Conservation (phyloP, 306 rosid genomes). For the Cucumis hystrix region DNA sequence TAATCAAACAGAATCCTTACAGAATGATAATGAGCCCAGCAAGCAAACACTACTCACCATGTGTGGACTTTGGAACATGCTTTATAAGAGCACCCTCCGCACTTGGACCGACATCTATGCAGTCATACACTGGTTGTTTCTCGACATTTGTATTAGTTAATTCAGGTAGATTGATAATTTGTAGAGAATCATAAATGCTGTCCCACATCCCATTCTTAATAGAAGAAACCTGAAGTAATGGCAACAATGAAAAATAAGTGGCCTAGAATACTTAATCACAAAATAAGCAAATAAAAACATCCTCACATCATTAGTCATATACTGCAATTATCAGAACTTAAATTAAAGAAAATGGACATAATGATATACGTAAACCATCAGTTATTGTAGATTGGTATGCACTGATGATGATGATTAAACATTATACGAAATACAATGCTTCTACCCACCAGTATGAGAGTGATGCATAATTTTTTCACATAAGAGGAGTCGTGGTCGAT, state of each 20-base stretch:
- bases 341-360: background rate
- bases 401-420: background rate
- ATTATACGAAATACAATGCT: background rate
- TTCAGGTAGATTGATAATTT: conserved; percentile 32
- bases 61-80: conserved; percentile 10
- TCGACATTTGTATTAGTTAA: conserved; percentile 18
- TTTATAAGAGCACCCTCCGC: conserved; percentile 17
- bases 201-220: conserved; percentile 76
- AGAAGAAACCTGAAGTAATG: conserved; percentile 46
- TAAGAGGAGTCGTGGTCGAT: background rate
- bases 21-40: background rate
- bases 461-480: background rate
- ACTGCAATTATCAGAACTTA: background rate
- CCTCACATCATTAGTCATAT: background rate
- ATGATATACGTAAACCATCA: background rate
- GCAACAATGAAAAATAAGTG: background rate
- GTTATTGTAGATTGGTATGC: background rate
- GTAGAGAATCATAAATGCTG: conserved; percentile 70
- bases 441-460: background rate
- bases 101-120: conserved; percentile 55
- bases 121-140: conserved; percentile 34
- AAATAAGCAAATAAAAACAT: background rate
- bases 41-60: conserved; percentile 32
- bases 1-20: no score
- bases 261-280: background rate